These are phyloP conservation scores for Xylaria sp. DNA, from an alignment of 2,329 filamentous ascomycete species.

Conservation along the genomic window DNA sequence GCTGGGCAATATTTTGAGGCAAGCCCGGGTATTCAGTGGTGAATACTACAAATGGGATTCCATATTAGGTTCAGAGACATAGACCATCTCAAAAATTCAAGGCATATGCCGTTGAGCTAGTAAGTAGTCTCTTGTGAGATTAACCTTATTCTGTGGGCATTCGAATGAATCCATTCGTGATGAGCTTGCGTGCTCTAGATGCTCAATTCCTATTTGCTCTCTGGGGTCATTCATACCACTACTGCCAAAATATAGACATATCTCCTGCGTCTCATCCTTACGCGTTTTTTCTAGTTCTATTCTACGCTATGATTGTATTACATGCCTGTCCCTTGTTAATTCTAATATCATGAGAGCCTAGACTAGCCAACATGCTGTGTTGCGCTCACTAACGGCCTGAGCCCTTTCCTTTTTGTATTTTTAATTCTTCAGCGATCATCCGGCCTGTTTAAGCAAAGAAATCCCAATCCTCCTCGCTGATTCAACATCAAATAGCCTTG, in stretches of 20 bases:
- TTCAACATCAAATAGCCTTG: neutral
- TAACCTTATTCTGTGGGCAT: neutral
- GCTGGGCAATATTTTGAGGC: neutral
- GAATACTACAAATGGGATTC: neutral
- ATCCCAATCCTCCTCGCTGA: neutral
- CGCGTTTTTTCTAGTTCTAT: neutral
- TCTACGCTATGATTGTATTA: conserved; percentile 3
- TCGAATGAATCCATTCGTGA: neutral
- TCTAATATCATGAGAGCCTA: neutral
- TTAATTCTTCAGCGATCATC: neutral
- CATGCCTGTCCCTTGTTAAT: conserved; percentile 8
- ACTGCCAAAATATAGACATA: neutral
- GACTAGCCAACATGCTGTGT: neutral
- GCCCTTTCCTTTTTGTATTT: neutral
- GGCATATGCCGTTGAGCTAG: neutral
- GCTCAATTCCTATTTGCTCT: neutral
- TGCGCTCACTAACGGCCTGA: neutral
- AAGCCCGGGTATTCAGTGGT: neutral
- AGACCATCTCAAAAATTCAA: neutral
- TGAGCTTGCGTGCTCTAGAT: neutral
- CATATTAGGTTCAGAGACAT: neutral
- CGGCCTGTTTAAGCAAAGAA: neutral
- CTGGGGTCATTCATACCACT: too few species aligned
- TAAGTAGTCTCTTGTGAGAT: neutral
- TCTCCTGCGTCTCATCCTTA: conserved; percentile 1